Percentiles rank a stretch among this genome's conserved stretches.
These are phyloP conservation scores for Fusarium redolens DNA, from an alignment of 2,329 filamentous ascomycete genomes.

Conservation along the genomic window DNA sequence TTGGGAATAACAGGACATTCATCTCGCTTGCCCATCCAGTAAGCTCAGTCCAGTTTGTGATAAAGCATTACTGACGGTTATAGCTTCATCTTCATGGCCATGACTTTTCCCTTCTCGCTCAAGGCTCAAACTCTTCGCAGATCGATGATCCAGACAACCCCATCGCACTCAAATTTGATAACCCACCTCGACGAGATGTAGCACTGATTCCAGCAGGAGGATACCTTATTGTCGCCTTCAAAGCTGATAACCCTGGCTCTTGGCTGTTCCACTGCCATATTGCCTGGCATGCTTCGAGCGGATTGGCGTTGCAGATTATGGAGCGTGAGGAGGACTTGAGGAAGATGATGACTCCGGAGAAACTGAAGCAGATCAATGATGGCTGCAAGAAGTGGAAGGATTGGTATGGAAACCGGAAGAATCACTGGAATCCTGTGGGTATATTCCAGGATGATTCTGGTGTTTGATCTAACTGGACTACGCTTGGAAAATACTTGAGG, in stretches of 20 bases:
- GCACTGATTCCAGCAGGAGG: constrained; percentile 15
- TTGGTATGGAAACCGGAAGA: constrained; percentile 14
- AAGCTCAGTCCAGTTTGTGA: not conserved
- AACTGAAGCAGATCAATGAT: constrained; percentile 5
- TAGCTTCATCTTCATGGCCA: constrained; percentile 22
- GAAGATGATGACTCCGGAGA: constrained; percentile 4
- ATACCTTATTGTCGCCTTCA: constrained; percentile 21
- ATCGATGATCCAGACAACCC: not conserved
- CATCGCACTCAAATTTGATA: constrained; percentile 10
- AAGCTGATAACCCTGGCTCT: constrained; percentile 19
- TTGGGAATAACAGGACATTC: not conserved
- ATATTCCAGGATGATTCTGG: constrained; percentile 13
- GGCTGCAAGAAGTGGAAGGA: constrained; percentile 22
- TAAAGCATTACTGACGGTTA: rapidly evolving
- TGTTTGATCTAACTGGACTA: not conserved
- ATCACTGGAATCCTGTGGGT: not conserved
- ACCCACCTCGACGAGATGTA: constrained; percentile 20
- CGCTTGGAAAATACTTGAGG: too few species aligned
- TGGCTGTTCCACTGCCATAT: constrained; percentile 29
- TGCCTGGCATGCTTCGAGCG: constrained; percentile 27
- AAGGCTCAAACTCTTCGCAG: not conserved
- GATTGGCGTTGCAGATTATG: constrained; percentile 20
- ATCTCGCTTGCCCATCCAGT: constrained; percentile 13
- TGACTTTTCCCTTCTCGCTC: constrained; percentile 21
- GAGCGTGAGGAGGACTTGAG: constrained; percentile 22